Base-by-base conservation (phyloP, 2,329 filamentous ascomycete species). In the Colletotrichum sp. region DNA sequence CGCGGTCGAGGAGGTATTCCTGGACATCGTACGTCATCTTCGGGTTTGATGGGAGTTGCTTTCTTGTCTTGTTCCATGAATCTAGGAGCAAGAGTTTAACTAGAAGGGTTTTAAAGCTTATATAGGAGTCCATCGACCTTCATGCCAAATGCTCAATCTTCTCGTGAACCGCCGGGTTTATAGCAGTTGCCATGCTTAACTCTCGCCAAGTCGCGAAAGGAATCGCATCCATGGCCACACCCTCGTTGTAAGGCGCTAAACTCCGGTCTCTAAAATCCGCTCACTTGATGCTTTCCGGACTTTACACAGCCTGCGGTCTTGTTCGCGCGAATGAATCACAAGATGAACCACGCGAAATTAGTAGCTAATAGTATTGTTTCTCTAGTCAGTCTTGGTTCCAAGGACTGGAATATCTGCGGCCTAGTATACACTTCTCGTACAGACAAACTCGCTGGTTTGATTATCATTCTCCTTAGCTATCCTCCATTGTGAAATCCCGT, bases 1-100 rank as follows among this genome's bases (percentile, higher is more conserved):
- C 80, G 49, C 79, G 78, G 76, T 83, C 82, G 21, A 84, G 80
- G n/a, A 84, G 80, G 75, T 81, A 83, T 4, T 80, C 77, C 62
- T 78, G 62, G 49, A 79, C 75, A 63, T 81, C 79, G 73, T 82
- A 82, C 24, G 24, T 16, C 63, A 30, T 66, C 3, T 65, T 39
- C 4, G 10, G 6, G 44, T 52, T 6, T 52, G n/a, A 21, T 49
- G 44, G 10, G 44, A 49, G 18, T 49, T 16, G 6, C 44, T 21
- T 49, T 49, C n/a, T 49, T 49, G n/a, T n/a, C 8, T 18, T 49
- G n/a, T 12, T 49, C n/a, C 2, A 49, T 49, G 18, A 49, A 49
- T 6, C 39, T 44, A 3, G 39, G n/a, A 21, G 44, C 6, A 49
- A 21, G 15, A 12, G 18, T n/a, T n/a, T 2, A n/a, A 49, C 5